Conservation (phyloP, 2,329 filamentous ascomycete genomes). For the Zopfia rhizophila region DNA sequence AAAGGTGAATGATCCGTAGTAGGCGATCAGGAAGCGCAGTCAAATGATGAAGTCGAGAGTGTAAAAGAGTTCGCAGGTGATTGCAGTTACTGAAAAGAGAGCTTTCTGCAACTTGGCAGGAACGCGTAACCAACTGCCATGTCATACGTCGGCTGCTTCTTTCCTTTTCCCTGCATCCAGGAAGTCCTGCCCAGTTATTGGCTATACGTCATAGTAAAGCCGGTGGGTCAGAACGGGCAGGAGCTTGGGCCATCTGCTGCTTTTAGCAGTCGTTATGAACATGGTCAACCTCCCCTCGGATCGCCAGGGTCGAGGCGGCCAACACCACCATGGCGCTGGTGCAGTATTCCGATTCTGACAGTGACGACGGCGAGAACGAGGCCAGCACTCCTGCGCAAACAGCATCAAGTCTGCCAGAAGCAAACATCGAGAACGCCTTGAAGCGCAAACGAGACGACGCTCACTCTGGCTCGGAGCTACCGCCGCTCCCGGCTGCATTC, state of each 20-base stretch:
- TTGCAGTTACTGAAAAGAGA: slow-evolving; percentile 26
- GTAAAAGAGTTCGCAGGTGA: slow-evolving; percentile 13
- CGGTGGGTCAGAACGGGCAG: slow-evolving; percentile 12
- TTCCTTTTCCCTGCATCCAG: slow-evolving; percentile 4
- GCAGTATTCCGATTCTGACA: slow-evolving; percentile 67
- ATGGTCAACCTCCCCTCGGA: neutral
- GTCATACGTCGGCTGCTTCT: slow-evolving; percentile 30
- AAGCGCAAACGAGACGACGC: slow-evolving; percentile 47
- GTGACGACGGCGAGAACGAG: slow-evolving; percentile 44
- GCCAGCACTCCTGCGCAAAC: slow-evolving; percentile 18
- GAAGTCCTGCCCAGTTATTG: neutral
- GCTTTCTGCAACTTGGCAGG: slow-evolving; percentile 41
- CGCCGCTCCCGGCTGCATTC: slow-evolving; percentile 82
- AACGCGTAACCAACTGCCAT: slow-evolving; percentile 41
- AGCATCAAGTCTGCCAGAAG: slow-evolving; percentile 7
- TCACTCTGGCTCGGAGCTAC: slow-evolving; percentile 58
- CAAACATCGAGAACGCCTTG: slow-evolving; percentile 19
- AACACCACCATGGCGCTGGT: slow-evolving; percentile 42
- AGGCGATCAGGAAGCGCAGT: slow-evolving; percentile 19
- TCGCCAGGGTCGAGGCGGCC: neutral
- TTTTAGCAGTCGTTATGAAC: slow-evolving; percentile 5
- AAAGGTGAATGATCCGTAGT: slow-evolving; percentile 8
- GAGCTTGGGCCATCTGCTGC: slow-evolving; percentile 19
- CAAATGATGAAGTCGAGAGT: neutral
- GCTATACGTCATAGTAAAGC: slow-evolving; percentile 37